These are phyloP conservation scores for Zoysia pacifica DNA, from an alignment of 176 grass and related monocot species.

Conservation along the genomic window DNA sequence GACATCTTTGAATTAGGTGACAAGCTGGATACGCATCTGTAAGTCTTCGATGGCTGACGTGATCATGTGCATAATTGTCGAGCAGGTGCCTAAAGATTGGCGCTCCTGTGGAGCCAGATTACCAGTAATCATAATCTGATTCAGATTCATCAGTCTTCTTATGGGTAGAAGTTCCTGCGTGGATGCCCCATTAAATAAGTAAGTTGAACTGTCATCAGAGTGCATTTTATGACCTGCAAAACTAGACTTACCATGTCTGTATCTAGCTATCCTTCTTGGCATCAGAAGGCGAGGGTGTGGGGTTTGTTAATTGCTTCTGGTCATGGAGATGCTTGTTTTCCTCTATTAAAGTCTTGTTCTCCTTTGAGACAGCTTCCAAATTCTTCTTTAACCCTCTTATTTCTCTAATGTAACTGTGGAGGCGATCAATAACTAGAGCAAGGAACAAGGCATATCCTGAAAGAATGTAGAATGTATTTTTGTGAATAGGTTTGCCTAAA, in stretches of 20 bases:
- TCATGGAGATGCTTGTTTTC: conserved; percentile 63
- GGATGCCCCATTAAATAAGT: neutral
- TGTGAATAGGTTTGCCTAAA: neutral
- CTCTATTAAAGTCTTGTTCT: conserved; percentile 48
- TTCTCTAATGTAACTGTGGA: conserved; percentile 84
- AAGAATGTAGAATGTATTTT: conserved; percentile 27
- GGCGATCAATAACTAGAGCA: conserved; percentile 71
- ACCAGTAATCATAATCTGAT: conserved; percentile 4
- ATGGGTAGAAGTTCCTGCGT: neutral
- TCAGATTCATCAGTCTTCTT: neutral
- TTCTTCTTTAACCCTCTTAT: conserved; percentile 62
- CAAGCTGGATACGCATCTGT: neutral
- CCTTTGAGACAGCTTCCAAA: conserved; percentile 62
- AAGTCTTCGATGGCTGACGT: neutral
- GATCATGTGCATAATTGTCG: neutral
- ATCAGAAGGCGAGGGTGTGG: too few relatives aligned
- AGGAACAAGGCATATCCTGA: conserved; percentile 87
- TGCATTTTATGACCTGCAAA: neutral
- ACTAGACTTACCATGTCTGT: conserved; percentile 14
- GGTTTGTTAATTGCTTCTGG: conserved; percentile 45
- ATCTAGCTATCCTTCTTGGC: conserved; percentile 37
- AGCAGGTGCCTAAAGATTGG: too few relatives aligned
- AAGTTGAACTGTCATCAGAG: neutral
- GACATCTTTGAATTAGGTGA: neutral
- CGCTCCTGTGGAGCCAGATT: neutral